Evolutionary conservation across 2,329 filamentous ascomycete genomes (phyloP), one percentile per base, ranked within the genome.

Genomic region (Aaosphaeria arxii): DNA sequence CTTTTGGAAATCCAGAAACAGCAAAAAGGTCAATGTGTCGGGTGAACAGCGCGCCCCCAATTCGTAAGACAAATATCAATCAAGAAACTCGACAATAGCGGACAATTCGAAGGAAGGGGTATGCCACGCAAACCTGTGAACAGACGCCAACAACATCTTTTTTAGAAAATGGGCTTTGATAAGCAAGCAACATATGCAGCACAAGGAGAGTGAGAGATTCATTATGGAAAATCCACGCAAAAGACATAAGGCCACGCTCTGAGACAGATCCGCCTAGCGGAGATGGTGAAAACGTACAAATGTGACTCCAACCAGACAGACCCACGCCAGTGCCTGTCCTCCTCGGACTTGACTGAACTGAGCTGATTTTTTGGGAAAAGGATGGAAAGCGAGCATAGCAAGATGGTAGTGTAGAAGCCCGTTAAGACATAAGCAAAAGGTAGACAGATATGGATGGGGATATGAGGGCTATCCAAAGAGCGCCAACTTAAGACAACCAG

Each of bases 401-500:
- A 55, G 47, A 57, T 46, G 39, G 32, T 36, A n/a, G n/a, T 29
- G 7, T 30, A 30, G 41, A 33, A 47, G 50, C 57, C 56, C 55
- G 50, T 58, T 51, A 57, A 61, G 54, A 64, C 59, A 62, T 62
- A 51, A 57, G 56, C 56, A 64, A 51, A 62, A 62, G 61, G 58
- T 54, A 56, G 55, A 54, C 56, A 56, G 49, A 65, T 55, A 61
- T 64, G 42, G 42, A 45, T 11, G 35, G 49, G 48, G 50, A 53
- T 32, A 45, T 45, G 52, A 53, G 53, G 54, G 59, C 57, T 70
- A 69, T 69, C 62, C 67, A 70, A 69, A 59, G 52, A 57, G 56
- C 58, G 59, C 66, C 53, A 55, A 36, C 33, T 36, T 58, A 52
- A 64, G 64, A 61, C 59, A 63, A 62, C 55, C 62, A 63, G 58